phyloP scores from a whole-genome alignment of 352 stramenopile genomes.

The Aphanomyces cochlioides region DNA sequence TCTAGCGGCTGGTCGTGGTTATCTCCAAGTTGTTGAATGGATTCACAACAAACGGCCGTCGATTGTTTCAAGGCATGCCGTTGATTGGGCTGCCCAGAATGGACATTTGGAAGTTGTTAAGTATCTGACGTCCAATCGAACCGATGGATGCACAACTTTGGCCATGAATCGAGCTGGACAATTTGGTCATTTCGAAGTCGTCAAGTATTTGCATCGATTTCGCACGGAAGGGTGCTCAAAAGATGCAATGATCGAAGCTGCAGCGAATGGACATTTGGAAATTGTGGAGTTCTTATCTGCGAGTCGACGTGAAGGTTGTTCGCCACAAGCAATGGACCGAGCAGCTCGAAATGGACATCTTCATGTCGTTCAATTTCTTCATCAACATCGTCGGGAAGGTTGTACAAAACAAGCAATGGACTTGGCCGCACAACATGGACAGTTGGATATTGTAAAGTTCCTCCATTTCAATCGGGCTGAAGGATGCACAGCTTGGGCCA shows the following conservation, averaged over 20 bases:
- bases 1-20: neutral
- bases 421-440: slow-evolving; percentile 19
- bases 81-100: slow-evolving; percentile 27
- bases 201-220: slow-evolving; percentile 5
- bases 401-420: slow-evolving; percentile 30
- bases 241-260: too few species aligned
- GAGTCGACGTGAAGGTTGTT: too few species aligned
- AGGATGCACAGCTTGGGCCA: slow-evolving; percentile 23
- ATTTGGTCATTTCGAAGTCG: slow-evolving; percentile 25
- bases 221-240: too few species aligned
- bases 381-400: slow-evolving; percentile 21
- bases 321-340: neutral
- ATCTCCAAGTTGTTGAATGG: neutral
- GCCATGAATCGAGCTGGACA: slow-evolving; percentile 29
- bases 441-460: slow-evolving; percentile 30
- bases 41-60: neutral
- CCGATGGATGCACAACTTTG: neutral
- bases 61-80: neutral
- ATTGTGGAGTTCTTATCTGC: too few species aligned
- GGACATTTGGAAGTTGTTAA: neutral
- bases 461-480: slow-evolving; percentile 20
- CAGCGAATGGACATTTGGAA: too few species aligned
- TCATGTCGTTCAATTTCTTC: slow-evolving; percentile 20
- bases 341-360: neutral
- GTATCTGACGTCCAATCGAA: neutral